These are phyloP conservation scores for Phytophthora hybrid DNA, from an alignment of 352 stramenopile genomes.

Conservation along the genomic window DNA sequence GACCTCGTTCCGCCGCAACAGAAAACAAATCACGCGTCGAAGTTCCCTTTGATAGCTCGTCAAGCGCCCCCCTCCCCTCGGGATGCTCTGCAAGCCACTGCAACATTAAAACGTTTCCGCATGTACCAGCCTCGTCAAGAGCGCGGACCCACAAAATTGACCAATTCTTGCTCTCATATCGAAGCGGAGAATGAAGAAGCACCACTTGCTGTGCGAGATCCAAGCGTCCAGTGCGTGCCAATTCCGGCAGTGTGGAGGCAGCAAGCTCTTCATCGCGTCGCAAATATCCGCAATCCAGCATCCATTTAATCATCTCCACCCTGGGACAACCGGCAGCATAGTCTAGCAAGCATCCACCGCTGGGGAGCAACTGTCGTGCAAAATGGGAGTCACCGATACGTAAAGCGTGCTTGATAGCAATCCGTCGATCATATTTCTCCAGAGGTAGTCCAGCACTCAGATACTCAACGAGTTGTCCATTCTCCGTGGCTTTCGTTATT, in stretches of 20 bases:
- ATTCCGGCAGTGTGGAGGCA: neutral
- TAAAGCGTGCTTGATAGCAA: constrained; percentile 10
- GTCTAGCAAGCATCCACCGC: neutral
- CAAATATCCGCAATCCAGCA: constrained; percentile 15
- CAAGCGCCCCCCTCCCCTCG: neutral
- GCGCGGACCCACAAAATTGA: neutral
- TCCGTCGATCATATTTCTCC: neutral
- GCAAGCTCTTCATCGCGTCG: neutral
- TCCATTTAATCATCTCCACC: neutral
- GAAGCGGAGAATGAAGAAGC: constrained; percentile 14
- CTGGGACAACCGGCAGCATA: neutral
- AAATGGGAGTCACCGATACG: neutral
- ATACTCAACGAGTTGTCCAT: constrained; percentile 7
- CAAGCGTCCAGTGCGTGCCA: constrained; percentile 1
- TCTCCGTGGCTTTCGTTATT: constrained; percentile 9
- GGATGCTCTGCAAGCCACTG: constrained; percentile 2
- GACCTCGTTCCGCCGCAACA: neutral
- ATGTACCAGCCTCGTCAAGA: constrained; percentile 3
- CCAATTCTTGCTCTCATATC: neutral
- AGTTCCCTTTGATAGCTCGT: neutral
- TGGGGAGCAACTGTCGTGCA: constrained; percentile 5
- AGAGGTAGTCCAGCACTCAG: constrained; percentile 6
- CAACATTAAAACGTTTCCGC: neutral
- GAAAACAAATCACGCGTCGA: neutral
- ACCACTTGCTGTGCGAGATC: constrained; percentile 14